Base-by-base conservation (phyloP, 2,329 filamentous ascomycete species). In the Exophiala dermatitidis region DNA sequence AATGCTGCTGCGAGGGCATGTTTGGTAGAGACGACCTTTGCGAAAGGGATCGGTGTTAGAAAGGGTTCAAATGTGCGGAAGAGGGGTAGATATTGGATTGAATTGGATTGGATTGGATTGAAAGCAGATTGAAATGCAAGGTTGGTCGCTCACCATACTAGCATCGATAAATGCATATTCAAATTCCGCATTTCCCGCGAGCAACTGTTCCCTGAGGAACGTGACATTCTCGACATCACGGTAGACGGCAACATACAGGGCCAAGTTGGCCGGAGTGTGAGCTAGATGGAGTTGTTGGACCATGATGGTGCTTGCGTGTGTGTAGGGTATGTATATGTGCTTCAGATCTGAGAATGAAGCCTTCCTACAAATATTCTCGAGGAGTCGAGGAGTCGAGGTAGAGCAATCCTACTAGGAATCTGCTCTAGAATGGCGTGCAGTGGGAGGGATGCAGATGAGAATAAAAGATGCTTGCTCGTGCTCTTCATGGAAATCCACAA, bases 101-200 rank as follows among this genome's bases (percentile, higher is more conserved):
- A 19, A 19, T 19, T 19, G 19, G 19, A 19, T 19, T 19, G 19
- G 19, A 19, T 19, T 19, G 19, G 19, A 19, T 19, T 19, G 19
- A 19, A 19, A 19, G 19, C 19, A 19, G 19, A 19, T 19, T 19
- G 19, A 19, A 19, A 19, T 19, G 19, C 19, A 19, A 19, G 19
- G 19, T 19, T 19, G 19, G 19, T 19, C 19, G 19, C 42, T 32
- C 76, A 90, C 85, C 68, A 87, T 81, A 43, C 81, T 82, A 19
- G 90, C 90, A 71, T 98, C 91, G 44, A 98, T 80, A 61, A 98
- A 86, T 33, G 90, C 90, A 75, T 97, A 97, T 70, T 97, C 90
- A 64, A 90, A 97, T 5, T 85, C 84, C 7, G 81, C 66, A 66
- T 97, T 95, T 48, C 88, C 86, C 4, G 82, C 79, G n/a, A 97